A percentile compares a stretch with the other conserved stretches of the same genome.
Evolutionary conservation across 106 monocot species (phyloP).

Genomic region (Apostasia ramifera): DNA sequence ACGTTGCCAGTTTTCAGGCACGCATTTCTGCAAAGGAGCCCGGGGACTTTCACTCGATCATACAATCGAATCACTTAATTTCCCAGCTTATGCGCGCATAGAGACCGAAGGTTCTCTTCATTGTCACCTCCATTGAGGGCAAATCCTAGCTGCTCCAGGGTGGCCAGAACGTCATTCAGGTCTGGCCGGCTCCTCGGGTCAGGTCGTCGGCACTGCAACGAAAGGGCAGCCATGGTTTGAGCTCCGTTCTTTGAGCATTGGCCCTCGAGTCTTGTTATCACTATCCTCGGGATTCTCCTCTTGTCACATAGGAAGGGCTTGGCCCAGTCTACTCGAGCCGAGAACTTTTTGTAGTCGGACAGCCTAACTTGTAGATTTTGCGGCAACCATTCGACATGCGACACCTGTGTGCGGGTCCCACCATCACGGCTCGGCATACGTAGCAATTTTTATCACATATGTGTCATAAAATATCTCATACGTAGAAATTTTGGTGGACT

Average conservation of each 20-base stretch:
- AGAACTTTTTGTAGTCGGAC: neutral
- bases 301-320: neutral
- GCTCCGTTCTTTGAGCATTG: slow-evolving; percentile 3
- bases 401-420: too few species aligned
- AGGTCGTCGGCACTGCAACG: neutral
- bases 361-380: too few species aligned
- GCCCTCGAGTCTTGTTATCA: neutral
- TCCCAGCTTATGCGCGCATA: too few species aligned
- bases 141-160: neutral
- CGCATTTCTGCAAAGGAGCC: too few species aligned
- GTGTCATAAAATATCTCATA: too few species aligned
- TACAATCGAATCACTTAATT: too few species aligned
- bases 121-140: slow-evolving; percentile 5
- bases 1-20: too few species aligned
- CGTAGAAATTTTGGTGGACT: too few species aligned
- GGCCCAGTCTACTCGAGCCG: neutral
- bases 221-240: neutral
- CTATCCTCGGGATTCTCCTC: neutral
- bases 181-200: neutral
- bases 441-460: neutral
- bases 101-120: too few species aligned
- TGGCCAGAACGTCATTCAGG: neutral
- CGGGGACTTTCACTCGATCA: too few species aligned
- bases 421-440: neutral
- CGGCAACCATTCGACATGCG: too few species aligned